These are phyloP conservation scores for Rugosomyces carneus DNA, from an alignment of 1,284 basidiomycete species.

Conservation along the genomic window DNA sequence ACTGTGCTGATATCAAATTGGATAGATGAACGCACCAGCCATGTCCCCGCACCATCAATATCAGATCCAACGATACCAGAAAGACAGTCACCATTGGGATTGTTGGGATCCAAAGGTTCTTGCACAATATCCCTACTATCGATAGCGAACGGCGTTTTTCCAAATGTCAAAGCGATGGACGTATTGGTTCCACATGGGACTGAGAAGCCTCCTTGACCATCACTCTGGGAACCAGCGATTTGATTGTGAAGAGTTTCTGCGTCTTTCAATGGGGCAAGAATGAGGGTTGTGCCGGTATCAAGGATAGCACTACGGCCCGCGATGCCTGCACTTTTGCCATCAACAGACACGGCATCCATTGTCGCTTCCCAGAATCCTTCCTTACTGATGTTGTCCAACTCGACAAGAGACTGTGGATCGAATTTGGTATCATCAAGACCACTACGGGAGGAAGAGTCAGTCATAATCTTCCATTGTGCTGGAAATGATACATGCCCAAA, in stretches of 20 bases:
- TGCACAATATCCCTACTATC: constrained; percentile 68
- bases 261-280: constrained; percentile 52
- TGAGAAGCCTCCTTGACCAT: constrained; percentile 64
- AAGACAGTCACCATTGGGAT: constrained; percentile 65
- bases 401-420: constrained; percentile 45
- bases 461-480: not conserved
- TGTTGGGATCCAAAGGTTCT: constrained; percentile 51
- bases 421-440: constrained; percentile 73
- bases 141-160: constrained; percentile 57
- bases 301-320: constrained; percentile 65
- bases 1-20: not conserved
- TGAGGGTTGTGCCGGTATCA: constrained; percentile 74
- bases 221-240: constrained; percentile 58
- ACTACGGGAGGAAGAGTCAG: constrained; percentile 18
- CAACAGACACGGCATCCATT: constrained; percentile 53
- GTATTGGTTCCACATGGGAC: constrained; percentile 72
- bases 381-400: constrained; percentile 52
- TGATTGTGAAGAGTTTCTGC: constrained; percentile 47
- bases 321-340: constrained; percentile 49
- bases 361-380: constrained; percentile 76
- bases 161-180: constrained; percentile 64
- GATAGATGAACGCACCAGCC: constrained; percentile 49
- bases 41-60: constrained; percentile 58
- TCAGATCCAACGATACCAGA: constrained; percentile 68
- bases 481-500: constrained; percentile 52